These are phyloP conservation scores for Lipomyces anomalus DNA, from an alignment of 805 yeast species.

Conservation along the genomic window DNA sequence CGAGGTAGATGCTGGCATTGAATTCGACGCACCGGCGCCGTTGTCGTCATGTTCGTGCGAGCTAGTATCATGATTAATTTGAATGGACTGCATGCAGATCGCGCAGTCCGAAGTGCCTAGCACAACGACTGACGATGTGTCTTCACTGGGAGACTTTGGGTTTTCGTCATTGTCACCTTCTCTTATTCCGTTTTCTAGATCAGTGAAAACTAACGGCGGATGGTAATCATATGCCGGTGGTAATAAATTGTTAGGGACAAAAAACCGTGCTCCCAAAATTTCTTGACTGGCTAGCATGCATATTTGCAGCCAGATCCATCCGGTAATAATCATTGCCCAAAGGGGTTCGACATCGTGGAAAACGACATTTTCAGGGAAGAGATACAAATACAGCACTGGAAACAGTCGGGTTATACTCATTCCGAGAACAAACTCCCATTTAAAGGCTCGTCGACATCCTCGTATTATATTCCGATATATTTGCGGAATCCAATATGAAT, in stretches of 20 bases:
- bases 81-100: conserved; percentile 80
- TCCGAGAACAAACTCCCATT: conserved; percentile 72
- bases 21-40: conserved; percentile 10
- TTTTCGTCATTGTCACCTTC: conserved; percentile 46
- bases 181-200: no score
- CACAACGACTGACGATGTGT: conserved; percentile 11
- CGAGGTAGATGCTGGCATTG: conserved; percentile 26
- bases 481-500: conserved; percentile 87
- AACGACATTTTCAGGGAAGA: conserved; percentile 46
- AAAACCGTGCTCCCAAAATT: conserved; percentile 71
- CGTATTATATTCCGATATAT: conserved; percentile 68
- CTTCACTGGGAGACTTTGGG: conserved; percentile 2
- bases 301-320: conserved; percentile 62
- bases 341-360: conserved; percentile 63
- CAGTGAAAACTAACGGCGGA: conserved; percentile 53
- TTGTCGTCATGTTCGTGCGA: background rate
- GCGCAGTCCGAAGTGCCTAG: conserved; percentile 55
- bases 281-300: conserved; percentile 56
- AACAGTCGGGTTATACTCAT: conserved; percentile 54
- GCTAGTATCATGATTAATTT: conserved; percentile 36
- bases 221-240: conserved; percentile 87
- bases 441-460: conserved; percentile 60
- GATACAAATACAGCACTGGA: conserved; percentile 62
- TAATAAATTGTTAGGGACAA: conserved; percentile 62
- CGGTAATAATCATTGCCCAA: conserved; percentile 42